Conservation (phyloP, 148 eudicot species). For the Chenopodium suecicum region DNA sequence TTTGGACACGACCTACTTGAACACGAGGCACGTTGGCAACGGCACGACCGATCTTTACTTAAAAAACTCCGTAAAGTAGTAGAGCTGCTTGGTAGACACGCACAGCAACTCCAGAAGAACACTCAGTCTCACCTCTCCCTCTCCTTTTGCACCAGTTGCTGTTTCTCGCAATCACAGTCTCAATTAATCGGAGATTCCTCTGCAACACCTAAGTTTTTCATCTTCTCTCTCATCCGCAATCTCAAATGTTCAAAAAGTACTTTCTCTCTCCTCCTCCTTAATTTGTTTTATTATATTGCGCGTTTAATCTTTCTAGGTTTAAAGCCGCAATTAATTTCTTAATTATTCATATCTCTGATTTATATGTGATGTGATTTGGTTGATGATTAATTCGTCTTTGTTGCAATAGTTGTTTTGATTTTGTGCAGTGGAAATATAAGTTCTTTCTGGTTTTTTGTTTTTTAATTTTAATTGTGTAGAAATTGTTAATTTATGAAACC, state of each 20-base stretch:
- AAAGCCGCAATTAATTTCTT: neutral
- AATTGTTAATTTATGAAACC: neutral
- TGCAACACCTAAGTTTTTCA: neutral
- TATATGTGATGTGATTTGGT: neutral
- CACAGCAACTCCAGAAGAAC: neutral
- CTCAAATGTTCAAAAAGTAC: slow-evolving; percentile 28
- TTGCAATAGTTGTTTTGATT: neutral
- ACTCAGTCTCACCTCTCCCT: neutral
- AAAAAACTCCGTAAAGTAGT: no score
- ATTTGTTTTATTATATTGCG: neutral
- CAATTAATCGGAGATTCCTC: neutral
- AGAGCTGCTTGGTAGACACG: neutral
- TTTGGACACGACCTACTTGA: no score
- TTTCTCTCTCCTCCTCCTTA: neutral
- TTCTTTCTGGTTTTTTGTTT: neutral
- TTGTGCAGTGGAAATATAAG: neutral
- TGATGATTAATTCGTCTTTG: neutral
- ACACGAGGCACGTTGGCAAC: no score
- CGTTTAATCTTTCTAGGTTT: slow-evolving; percentile 8
- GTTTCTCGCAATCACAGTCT: neutral
- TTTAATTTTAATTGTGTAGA: neutral
- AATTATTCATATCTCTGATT: neutral
- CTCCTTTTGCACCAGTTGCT: neutral
- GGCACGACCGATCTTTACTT: no score
- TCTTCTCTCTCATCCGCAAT: slow-evolving; percentile 1